Base-by-base conservation (phyloP, 805 yeast genomes). In the Pichia thaimueangensis region DNA sequence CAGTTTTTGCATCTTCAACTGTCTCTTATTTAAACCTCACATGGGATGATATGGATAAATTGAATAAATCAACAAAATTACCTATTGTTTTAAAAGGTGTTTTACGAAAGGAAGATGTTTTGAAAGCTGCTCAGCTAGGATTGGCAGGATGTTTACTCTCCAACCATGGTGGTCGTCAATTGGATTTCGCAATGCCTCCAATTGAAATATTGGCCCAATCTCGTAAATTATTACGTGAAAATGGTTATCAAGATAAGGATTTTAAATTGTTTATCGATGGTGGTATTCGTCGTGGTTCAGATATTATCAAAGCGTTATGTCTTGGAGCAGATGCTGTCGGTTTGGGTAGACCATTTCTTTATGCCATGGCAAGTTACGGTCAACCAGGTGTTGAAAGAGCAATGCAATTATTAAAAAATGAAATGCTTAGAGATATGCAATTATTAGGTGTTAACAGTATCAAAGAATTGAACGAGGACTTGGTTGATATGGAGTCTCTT, bases 311-410 rank as follows among this genome's bases (percentile, higher is more conserved):
- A 55, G 91, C 93, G 0, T 58, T 85, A 12, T 78, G 86, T 44
- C 66, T 84, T 4, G 94, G 93, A 9, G 93, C 91, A 23, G 76
- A 50, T 30, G 61, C 56, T 15, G 77, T 73, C 15, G 93, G 93
- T 1, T 58, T 84, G 24, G 93, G 94, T 6, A 68, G 93, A 47
- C 86, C 91, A 2, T 82, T 83, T 61, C 56, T 83, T 21, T 85
- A 82, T 55, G 87, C 89, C 11, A 73, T 81, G 78, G 71, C 84
- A n/a, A 70, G 85, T 0, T 85, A 83, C 47, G 93, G 93, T 2
- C 85, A 75, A 48, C 78, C 67, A 4, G 93, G 93, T 20, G 85
- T 80, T 7, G 58, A 55, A 33, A 43, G 37, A 15, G 46, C 47
- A 19, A 37, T 48, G 30, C 76, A 74, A 47, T 65, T 80, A 4